phyloP scores from a whole-genome alignment of 208 protist genomes.

The Entamoeba histolytica region DNA sequence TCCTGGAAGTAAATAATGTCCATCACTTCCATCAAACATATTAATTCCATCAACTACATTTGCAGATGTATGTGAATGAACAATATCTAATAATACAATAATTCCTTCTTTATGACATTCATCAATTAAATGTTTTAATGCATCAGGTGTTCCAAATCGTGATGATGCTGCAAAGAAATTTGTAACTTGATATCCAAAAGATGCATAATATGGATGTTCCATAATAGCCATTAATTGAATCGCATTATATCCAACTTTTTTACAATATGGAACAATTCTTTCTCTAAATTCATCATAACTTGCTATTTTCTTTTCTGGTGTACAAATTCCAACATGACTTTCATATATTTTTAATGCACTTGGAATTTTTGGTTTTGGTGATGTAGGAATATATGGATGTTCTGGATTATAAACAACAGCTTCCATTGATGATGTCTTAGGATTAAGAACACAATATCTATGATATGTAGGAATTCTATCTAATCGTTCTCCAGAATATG shows the following conservation, averaged over 20 bases:
- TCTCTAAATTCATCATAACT: constrained; percentile 47
- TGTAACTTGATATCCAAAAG: constrained; percentile 65
- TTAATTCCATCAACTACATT: constrained; percentile 60
- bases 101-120: constrained; percentile 42
- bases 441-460: neutral
- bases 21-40: constrained; percentile 47
- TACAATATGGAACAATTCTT: constrained; percentile 45
- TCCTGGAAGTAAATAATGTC: constrained; percentile 43
- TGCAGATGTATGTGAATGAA: constrained; percentile 50
- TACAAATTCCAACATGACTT: constrained; percentile 50
- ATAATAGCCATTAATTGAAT: constrained; percentile 64
- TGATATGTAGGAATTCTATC: constrained; percentile 1
- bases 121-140: constrained; percentile 56
- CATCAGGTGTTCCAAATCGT: constrained; percentile 45
- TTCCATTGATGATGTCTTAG: neutral
- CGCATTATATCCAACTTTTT: constrained; percentile 50
- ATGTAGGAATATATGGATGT: neutral
- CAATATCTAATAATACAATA: constrained; percentile 55
- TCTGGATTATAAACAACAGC: neutral
- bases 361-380: neutral
- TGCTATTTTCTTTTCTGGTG: constrained; percentile 27
- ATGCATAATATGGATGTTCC: constrained; percentile 69
- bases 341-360: constrained; percentile 45
- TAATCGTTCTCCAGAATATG: neutral
- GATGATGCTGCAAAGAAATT: constrained; percentile 55